Evolutionary conservation across 177 flowering plant genomes (phyloP), one percentile per base, ranked within the genome.

Genomic region (Vitis hybrid): DNA sequence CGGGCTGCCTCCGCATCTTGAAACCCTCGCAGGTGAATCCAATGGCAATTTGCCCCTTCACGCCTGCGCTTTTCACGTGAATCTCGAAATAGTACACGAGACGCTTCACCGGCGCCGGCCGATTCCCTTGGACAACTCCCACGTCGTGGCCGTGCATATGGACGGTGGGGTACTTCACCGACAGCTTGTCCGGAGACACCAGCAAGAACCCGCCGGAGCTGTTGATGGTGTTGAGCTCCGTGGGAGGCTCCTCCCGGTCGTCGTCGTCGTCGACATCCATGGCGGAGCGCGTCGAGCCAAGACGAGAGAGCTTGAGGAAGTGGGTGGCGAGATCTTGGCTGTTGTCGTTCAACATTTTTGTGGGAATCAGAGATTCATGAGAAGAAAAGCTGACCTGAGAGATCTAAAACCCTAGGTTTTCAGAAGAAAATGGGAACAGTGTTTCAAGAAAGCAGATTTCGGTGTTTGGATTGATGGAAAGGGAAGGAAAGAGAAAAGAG

Each of bases 41-140:
- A 15, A 96, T 96, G 29, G 93, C 81, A 52, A 92, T 74, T 81
- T 92, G 88, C 0, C 99, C 98, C 74, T 93, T 92, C 0, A 74
- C 78, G 5, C 97, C 99, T 13, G 94, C 98, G 67, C 84, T 81
- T 83, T 86, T 83, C 52, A 93, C 98, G 16, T 16, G 75, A 22
- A 96, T 87, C 86, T 96, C 99, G 59, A 96, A 96, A 76, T 96
- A 96, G 77, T 93, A 96, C 3, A 85, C 76, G 3, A 90, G 79
- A 13, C 87, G 71, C 78, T 77, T 82, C 2, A 69, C 71, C 0
- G 98, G 99, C 15, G 97, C 99, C 1, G 98, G 93, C 56, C 78
- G 75, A 76, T 93, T 87, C 54, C 92, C 89, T 75, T 96, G 99
- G 14, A 89, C 91, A 0, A 85, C 97, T 3, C 99, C 99, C 8